Base-by-base conservation (phyloP, 2,329 filamentous ascomycete genomes). In the Chrysosporium keratinophilum region DNA sequence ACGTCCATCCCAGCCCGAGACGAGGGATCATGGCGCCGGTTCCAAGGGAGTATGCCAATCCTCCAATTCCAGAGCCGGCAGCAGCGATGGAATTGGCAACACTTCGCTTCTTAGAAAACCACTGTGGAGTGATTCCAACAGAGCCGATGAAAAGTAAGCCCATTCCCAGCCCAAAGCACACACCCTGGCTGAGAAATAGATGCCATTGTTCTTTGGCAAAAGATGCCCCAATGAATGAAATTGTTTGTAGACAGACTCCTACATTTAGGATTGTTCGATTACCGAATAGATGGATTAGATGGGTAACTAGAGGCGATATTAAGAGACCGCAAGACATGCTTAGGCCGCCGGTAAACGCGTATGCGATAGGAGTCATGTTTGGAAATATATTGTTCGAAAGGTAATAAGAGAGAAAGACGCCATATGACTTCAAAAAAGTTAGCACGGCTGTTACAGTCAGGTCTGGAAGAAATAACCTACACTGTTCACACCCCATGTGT, bases 401-500 rank as follows among this genome's bases (percentile, higher is more conserved):
- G 59, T 82, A 83, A 60, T 79, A 69, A 1, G 78, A 77, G 19
- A 83, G 73, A 62, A 83, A 83, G 50, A 83, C 78, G 14, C 78
- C 79, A 56, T 75, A 76, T 37, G 71, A 68, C 69, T 71, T 46
- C 15, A 39, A n/a, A 48, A 47, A 12, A 14, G 34, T 37, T 0
- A 35, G 37, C 7, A 41, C 39, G n/a, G 61, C 31, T n/a, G 11
- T 9, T 12, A 5, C 34, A 17, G 19, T 28, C 7, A 20, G 31
- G 31, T 34, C 5, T 17, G 23, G n/a, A 14, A 2, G 5, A n/a
- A n/a, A 14, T 35, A 31, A 61, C 76, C 54, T 59, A 80, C 78
- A 54, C 78, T 81, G 65, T 88, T 88, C 57, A 88, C 71, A 6
- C 85, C 85, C 85, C 85, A 88, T 0, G 84, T 87, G 63, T 88